These are phyloP conservation scores for Scheffersomyces segobiensis DNA, from an alignment of 1,139 yeast species.

Conservation along the genomic window DNA sequence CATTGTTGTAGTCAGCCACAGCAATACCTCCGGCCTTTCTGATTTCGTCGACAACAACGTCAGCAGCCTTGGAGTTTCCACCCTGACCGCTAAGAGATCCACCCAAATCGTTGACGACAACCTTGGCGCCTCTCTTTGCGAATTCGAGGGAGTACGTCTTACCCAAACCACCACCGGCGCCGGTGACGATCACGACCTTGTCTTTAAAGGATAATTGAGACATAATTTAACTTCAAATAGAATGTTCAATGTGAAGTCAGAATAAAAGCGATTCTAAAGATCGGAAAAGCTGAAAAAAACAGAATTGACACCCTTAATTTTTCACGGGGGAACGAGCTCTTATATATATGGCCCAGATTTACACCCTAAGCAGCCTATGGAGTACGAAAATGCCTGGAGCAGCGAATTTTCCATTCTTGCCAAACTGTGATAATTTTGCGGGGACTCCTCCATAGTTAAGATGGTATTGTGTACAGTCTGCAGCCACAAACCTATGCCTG, in stretches of 20 bases:
- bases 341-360: not conserved
- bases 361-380: not conserved
- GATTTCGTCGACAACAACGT: conserved; percentile 85
- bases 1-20: conserved; percentile 93
- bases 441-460: not conserved
- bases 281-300: not conserved
- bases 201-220: conserved; percentile 59
- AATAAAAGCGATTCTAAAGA: not conserved
- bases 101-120: conserved; percentile 92
- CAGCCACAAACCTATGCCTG: not conserved
- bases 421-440: not conserved
- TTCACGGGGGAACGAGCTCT: not conserved
- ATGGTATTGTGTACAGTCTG: not conserved
- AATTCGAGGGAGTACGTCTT: conserved; percentile 82
- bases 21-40: conserved; percentile 76
- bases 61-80: conserved; percentile 72
- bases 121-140: conserved; percentile 88
- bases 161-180: conserved; percentile 98
- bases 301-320: not conserved
- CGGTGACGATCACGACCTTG: conserved; percentile 89
- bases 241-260: not conserved
- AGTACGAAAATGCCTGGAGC: not conserved
- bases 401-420: not conserved
- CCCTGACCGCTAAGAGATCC: conserved; percentile 78
- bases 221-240: conserved; percentile 18